Percentiles rank a stretch among this genome's conserved stretches.
These are phyloP conservation scores for Neofusicoccum parvum DNA, from an alignment of 2,329 filamentous ascomycete species.

Conservation along the genomic window DNA sequence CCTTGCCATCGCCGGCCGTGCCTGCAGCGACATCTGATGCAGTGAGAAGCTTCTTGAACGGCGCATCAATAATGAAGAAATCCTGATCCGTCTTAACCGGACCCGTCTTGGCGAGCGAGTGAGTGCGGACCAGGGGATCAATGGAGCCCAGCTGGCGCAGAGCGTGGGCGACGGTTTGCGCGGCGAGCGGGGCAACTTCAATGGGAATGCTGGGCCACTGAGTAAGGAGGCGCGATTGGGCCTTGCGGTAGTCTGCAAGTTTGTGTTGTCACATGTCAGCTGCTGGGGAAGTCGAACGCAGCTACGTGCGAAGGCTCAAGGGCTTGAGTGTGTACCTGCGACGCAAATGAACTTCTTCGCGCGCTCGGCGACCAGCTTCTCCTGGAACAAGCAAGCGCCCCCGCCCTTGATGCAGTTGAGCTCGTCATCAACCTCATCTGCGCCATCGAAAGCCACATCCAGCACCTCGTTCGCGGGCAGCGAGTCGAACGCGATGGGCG, in stretches of 20 bases:
- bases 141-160: constrained; percentile 73
- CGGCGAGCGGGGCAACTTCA: constrained; percentile 86
- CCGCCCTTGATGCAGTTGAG: constrained; percentile 98
- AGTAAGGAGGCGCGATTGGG: constrained; percentile 71
- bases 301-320: neutral
- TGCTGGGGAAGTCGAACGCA: neutral
- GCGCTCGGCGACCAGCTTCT: constrained; percentile 88
- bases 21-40: constrained; percentile 54
- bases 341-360: constrained; percentile 87
- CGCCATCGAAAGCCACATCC: constrained; percentile 93
- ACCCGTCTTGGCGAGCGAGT: constrained; percentile 75
- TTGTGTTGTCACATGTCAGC: neutral
- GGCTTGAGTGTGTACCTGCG: constrained; percentile 59
- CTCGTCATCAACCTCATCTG: constrained; percentile 93
- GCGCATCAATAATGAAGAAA: constrained; percentile 90
- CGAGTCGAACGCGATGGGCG: constrained; percentile 75
- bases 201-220: constrained; percentile 87
- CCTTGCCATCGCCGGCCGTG: constrained; percentile 54
- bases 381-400: constrained; percentile 95
- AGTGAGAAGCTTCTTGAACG: constrained; percentile 74
- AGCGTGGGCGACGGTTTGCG: constrained; percentile 72
- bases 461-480: constrained; percentile 66
- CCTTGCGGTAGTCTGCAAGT: constrained; percentile 79
- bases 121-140: constrained; percentile 70
- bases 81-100: constrained; percentile 84